A percentile compares a stretch with the other conserved stretches of the same genome.
Evolutionary conservation across 2,329 filamentous ascomycete species (phyloP).

Genomic region (Mycosphaerella sp.): DNA sequence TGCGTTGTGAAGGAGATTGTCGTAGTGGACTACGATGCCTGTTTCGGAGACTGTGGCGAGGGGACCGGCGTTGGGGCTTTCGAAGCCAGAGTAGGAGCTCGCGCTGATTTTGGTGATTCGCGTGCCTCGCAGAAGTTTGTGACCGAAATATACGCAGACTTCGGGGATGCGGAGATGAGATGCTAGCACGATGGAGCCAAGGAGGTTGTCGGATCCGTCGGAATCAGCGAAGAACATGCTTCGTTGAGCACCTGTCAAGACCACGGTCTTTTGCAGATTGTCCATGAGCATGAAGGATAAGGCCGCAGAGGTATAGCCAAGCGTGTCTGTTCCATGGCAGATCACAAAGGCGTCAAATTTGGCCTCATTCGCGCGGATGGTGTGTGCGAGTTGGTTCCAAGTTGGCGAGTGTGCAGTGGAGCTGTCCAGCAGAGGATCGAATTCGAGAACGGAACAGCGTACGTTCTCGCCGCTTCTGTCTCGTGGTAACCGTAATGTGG

Average conservation of each 20-base stretch:
- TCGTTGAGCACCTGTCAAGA: constrained; percentile 65
- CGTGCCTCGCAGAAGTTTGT: constrained; percentile 83
- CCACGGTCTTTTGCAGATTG: constrained; percentile 83
- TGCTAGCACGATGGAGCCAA: constrained; percentile 81
- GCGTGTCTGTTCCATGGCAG: constrained; percentile 82
- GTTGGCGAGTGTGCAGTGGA: constrained; percentile 81
- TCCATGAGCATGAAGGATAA: constrained; percentile 82
- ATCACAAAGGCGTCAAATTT: constrained; percentile 88
- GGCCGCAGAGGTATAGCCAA: constrained; percentile 81
- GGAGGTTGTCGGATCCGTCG: constrained; percentile 83
- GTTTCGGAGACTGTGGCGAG: constrained; percentile 60
- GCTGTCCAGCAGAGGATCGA: constrained; percentile 77
- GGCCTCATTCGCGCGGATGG: constrained; percentile 78
- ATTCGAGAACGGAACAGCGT: constrained; percentile 78
- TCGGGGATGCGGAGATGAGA: constrained; percentile 91
- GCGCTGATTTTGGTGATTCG: constrained; percentile 82
- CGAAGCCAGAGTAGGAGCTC: constrained; percentile 80
- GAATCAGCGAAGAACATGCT: constrained; percentile 88
- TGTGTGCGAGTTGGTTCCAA: constrained; percentile 76
- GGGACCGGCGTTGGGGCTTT: constrained; percentile 77
- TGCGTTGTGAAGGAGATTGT: constrained; percentile 35
- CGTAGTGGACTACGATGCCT: constrained; percentile 49
- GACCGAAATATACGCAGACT: constrained; percentile 90
- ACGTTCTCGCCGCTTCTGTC: constrained; percentile 76
- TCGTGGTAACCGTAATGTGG: constrained; percentile 70